phyloP scores from a whole-genome alignment of 163 green algal genomes.

The Scenedesmus sp. region DNA sequence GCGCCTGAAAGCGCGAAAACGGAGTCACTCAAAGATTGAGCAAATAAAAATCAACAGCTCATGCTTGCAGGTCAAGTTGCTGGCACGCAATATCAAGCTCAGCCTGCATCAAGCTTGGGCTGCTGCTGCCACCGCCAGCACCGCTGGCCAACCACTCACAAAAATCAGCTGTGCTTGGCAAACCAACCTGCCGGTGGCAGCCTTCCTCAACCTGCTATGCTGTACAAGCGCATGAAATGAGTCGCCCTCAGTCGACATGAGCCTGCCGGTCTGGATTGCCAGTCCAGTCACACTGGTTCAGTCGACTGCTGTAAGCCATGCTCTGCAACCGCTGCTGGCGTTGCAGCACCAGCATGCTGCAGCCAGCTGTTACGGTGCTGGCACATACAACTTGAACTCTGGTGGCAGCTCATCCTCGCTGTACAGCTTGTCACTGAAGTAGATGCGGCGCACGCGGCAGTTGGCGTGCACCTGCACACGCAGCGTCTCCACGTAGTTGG shows the following conservation, averaged over 20 bases:
- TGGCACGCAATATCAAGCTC: background rate
- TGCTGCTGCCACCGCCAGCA: background rate
- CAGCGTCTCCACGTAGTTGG: conserved; percentile 97
- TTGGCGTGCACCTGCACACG: conserved; percentile 97
- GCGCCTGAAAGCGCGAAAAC: background rate
- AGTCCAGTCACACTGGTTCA: background rate
- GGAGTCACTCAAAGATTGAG: too few relatives aligned
- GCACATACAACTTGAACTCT: conserved; percentile 74
- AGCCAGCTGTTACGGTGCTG: background rate
- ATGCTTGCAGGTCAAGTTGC: too few relatives aligned
- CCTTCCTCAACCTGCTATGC: background rate
- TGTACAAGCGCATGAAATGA: background rate
- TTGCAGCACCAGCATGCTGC: background rate
- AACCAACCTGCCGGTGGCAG: background rate
- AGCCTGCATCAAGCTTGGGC: background rate
- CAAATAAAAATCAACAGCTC: too few relatives aligned
- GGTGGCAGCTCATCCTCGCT: conserved; percentile 97
- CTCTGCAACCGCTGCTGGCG: background rate
- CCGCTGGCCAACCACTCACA: too few relatives aligned
- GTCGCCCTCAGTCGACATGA: background rate
- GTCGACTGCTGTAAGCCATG: background rate
- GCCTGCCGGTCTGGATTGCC: too few relatives aligned
- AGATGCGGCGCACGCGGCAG: conserved; percentile 97
- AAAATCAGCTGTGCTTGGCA: too few relatives aligned
- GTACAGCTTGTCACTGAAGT: conserved; percentile 97